Conservation (phyloP, 805 yeast species). For the Candida peoriensis region DNA sequence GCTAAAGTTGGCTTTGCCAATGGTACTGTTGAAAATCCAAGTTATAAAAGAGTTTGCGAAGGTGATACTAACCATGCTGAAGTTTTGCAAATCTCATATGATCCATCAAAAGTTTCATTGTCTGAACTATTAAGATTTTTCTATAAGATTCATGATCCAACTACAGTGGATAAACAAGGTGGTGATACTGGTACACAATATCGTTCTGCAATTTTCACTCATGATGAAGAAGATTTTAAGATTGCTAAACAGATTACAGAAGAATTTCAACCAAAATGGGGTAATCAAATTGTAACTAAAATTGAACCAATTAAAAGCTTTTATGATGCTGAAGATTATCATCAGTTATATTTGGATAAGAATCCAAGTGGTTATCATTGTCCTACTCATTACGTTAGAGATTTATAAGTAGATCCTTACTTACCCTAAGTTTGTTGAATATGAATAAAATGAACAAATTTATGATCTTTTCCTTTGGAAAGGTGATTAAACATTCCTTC, state of each 20-base stretch:
- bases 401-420: conserved; percentile 20
- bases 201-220: conserved; percentile 75
- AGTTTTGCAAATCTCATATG: conserved; percentile 75
- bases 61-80: conserved; percentile 79
- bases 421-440: no score
- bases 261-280: conserved; percentile 66
- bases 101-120: conserved; percentile 57
- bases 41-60: conserved; percentile 68
- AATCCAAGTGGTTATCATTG: conserved; percentile 89
- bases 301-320: conserved; percentile 65
- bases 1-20: conserved; percentile 89
- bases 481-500: not conserved
- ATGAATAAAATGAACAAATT: no score
- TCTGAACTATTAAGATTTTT: conserved; percentile 73
- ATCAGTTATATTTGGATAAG: conserved; percentile 72
- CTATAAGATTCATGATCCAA: conserved; percentile 93
- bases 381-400: conserved; percentile 79
- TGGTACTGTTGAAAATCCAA: conserved; percentile 51
- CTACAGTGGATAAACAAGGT: conserved; percentile 78
- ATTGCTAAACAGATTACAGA: conserved; percentile 43
- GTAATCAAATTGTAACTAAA: conserved; percentile 59
- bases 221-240: conserved; percentile 39
- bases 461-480: not conserved
- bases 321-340: conserved; percentile 96
- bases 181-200: conserved; percentile 88